A percentile compares a stretch with the other conserved stretches of the same genome.
Evolutionary conservation across 306 rosid species (phyloP).

Genomic region (Inga oerstediana): DNA sequence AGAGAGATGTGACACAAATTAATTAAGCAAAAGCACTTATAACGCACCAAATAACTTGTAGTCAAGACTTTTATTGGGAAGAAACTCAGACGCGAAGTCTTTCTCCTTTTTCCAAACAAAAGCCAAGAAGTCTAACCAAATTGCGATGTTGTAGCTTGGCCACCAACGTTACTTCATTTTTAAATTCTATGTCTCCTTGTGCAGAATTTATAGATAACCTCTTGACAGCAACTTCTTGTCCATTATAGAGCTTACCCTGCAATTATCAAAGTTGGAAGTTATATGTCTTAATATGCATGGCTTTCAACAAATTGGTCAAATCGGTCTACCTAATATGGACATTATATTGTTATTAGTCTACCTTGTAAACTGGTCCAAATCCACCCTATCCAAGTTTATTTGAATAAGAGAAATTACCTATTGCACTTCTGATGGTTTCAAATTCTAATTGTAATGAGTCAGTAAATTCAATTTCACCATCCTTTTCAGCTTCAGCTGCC

Average conservation of each 20-base stretch:
- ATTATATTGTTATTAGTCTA: background rate
- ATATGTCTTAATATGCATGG: background rate
- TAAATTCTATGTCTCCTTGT: too few species aligned
- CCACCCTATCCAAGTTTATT: conserved; percentile 9
- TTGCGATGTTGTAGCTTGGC: too few species aligned
- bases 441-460: background rate
- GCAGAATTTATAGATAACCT: too few species aligned
- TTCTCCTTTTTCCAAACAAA: too few species aligned
- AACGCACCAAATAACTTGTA: background rate
- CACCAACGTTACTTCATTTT: too few species aligned
- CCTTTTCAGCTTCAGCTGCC: background rate
- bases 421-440: background rate
- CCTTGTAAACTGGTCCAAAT: background rate
- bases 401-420: background rate
- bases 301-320: background rate
- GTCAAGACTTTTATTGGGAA: conserved; percentile 43
- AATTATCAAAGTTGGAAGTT: background rate
- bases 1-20: background rate
- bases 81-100: conserved; percentile 53
- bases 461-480: background rate
- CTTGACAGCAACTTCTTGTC: too few species aligned
- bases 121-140: too few species aligned
- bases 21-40: background rate
- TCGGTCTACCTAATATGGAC: background rate
- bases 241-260: background rate